Evolutionary conservation across 2,329 filamentous ascomycete species (phyloP).

Genomic region (Exophiala bonariae): DNA sequence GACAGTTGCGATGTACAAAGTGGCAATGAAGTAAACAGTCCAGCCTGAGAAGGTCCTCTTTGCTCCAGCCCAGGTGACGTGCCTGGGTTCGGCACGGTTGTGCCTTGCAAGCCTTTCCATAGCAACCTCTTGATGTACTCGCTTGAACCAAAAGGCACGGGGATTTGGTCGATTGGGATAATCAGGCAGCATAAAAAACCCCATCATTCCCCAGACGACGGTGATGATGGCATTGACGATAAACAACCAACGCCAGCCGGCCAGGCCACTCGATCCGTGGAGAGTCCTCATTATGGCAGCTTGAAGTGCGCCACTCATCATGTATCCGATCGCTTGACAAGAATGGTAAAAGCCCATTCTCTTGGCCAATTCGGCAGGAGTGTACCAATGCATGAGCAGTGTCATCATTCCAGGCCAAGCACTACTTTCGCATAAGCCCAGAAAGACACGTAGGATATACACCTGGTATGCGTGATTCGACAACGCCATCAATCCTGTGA

Average conservation of each 20-base stretch:
- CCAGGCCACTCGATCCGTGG: slow-evolving; percentile 21
- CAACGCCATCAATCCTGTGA: slow-evolving; percentile 32
- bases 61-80: slow-evolving; percentile 45
- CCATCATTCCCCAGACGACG: slow-evolving; percentile 34
- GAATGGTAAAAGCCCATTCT: slow-evolving; percentile 39
- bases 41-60: slow-evolving; percentile 46
- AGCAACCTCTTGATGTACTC: slow-evolving; percentile 43
- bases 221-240: slow-evolving; percentile 41
- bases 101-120: slow-evolving; percentile 46
- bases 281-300: slow-evolving; percentile 34
- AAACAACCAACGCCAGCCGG: slow-evolving; percentile 35
- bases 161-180: slow-evolving; percentile 33
- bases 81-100: slow-evolving; percentile 47
- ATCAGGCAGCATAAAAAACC: slow-evolving; percentile 41
- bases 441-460: slow-evolving; percentile 36
- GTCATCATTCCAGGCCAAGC: slow-evolving; percentile 37
- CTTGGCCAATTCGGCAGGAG: slow-evolving; percentile 38
- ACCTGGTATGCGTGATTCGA: slow-evolving; percentile 33
- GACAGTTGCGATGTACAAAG: slow-evolving; percentile 48
- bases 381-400: slow-evolving; percentile 41
- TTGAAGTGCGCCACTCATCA: slow-evolving; percentile 40
- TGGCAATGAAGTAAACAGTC: slow-evolving; percentile 48
- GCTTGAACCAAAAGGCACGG: slow-evolving; percentile 42
- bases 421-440: slow-evolving; percentile 36
- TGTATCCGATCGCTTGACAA: slow-evolving; percentile 35